phyloP scores from a whole-genome alignment of 2,329 filamentous ascomycete species.

The Penicillium fuscoglaucum region DNA sequence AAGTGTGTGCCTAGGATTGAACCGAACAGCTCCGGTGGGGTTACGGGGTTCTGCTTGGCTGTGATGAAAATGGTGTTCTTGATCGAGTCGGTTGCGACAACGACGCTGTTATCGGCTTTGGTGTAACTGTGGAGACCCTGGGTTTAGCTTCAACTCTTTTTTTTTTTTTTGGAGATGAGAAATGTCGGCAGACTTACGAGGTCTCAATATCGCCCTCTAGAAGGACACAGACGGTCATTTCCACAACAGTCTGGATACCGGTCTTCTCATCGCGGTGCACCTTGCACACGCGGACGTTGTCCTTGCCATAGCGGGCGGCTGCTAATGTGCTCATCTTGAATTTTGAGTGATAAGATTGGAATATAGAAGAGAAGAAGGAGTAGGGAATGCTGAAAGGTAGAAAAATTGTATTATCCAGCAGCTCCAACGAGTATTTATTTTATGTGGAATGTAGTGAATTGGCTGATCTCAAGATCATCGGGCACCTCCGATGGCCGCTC shows the following conservation, averaged over 20 bases:
- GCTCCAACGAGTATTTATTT: slow-evolving; percentile 4
- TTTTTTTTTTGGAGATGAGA: neutral
- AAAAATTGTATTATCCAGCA: neutral
- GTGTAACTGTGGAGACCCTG: slow-evolving; percentile 67
- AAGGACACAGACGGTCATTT: slow-evolving; percentile 92
- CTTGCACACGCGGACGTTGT: slow-evolving; percentile 98
- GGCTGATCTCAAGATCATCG: slow-evolving; percentile 25
- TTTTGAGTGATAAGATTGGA: neutral
- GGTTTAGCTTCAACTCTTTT: slow-evolving; percentile 7
- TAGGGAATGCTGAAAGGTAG: neutral
- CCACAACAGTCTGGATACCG: slow-evolving; percentile 79
- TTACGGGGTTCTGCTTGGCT: slow-evolving; percentile 89
- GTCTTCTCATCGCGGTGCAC: slow-evolving; percentile 77
- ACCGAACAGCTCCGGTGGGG: slow-evolving; percentile 89
- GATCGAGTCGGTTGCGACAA: slow-evolving; percentile 96
- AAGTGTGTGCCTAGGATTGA: slow-evolving; percentile 85
- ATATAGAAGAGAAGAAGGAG: neutral
- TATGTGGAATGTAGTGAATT: neutral
- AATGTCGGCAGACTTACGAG: slow-evolving; percentile 56
- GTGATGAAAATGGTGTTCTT: slow-evolving; percentile 97
- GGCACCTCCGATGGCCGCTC: slow-evolving; percentile 44
- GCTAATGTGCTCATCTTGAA: slow-evolving; percentile 39
- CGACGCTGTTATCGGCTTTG: slow-evolving; percentile 85
- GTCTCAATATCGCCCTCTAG: slow-evolving; percentile 89
- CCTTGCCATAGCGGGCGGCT: slow-evolving; percentile 62